These are phyloP conservation scores for Chrysoporthe deuterocubensis DNA, from an alignment of 2,329 filamentous ascomycete species.

Conservation along the genomic window DNA sequence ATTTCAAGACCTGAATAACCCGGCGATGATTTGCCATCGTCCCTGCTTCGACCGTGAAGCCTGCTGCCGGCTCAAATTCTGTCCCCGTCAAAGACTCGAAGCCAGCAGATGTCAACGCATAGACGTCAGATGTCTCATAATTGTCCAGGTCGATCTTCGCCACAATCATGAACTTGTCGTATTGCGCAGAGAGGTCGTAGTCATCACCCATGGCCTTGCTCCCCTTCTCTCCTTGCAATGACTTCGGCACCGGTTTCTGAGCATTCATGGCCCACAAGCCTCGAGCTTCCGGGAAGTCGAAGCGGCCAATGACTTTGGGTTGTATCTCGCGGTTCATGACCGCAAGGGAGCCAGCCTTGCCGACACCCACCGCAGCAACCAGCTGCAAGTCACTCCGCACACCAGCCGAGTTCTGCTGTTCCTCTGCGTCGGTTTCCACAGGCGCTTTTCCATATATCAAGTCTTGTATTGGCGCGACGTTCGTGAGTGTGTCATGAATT, in stretches of 20 bases:
- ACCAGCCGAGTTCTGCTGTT: constrained; percentile 47
- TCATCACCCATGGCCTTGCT: constrained; percentile 56
- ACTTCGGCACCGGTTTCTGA: constrained; percentile 68
- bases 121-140: constrained; percentile 78
- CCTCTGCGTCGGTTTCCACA: constrained; percentile 48
- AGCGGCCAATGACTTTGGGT: constrained; percentile 70
- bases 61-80: constrained; percentile 90
- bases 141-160: constrained; percentile 72
- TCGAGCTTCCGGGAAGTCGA: constrained; percentile 73
- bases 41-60: constrained; percentile 83
- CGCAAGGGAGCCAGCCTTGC: constrained; percentile 70
- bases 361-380: constrained; percentile 65
- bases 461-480: constrained; percentile 78
- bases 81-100: constrained; percentile 79
- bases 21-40: constrained; percentile 79
- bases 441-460: constrained; percentile 68
- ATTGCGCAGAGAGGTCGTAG: constrained; percentile 63
- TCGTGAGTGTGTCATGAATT: constrained; percentile 76
- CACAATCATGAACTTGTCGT: constrained; percentile 82
- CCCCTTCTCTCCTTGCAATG: constrained; percentile 55
- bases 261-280: constrained; percentile 82
- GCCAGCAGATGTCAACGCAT: constrained; percentile 72
- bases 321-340: constrained; percentile 79
- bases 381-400: constrained; percentile 63
- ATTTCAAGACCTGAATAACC: constrained; percentile 85